Evolutionary conservation across 2,329 filamentous ascomycete genomes (phyloP).

Genomic region (Drechmeria coniospora): DNA sequence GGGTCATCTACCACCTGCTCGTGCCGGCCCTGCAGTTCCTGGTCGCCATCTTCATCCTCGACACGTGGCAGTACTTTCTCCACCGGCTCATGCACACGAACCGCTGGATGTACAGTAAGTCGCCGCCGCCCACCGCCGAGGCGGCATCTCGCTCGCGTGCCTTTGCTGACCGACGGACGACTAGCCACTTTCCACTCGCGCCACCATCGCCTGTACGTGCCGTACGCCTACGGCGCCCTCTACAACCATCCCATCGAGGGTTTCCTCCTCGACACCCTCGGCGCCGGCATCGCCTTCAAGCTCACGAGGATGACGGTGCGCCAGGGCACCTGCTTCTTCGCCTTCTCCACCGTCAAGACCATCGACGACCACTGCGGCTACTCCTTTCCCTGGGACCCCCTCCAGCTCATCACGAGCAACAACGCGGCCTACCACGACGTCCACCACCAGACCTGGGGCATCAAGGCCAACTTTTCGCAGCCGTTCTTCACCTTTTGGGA

Average conservation of each 20-base stretch:
- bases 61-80: conserved; percentile 97
- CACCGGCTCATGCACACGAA: conserved; percentile 96
- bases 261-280: conserved; percentile 81
- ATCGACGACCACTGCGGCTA: conserved; percentile 98
- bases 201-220: conserved; percentile 93
- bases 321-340: conserved; percentile 82
- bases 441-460: conserved; percentile 97
- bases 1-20: conserved; percentile 61
- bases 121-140: background rate
- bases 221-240: conserved; percentile 89
- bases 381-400: conserved; percentile 82
- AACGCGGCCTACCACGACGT: conserved; percentile 96
- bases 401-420: conserved; percentile 85
- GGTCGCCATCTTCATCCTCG: conserved; percentile 60
- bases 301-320: conserved; percentile 67
- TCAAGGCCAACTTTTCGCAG: conserved; percentile 88
- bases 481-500: conserved; percentile 97
- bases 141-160: background rate
- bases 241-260: conserved; percentile 96
- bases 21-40: conserved; percentile 67
- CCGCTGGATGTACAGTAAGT: conserved; percentile 88
- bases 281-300: conserved; percentile 73
- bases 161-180: conserved; percentile 17
- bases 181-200: conserved; percentile 84
- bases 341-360: conserved; percentile 81